phyloP scores from a whole-genome alignment of 768 basidiomycete genomes.

The Harrya chromipes region DNA sequence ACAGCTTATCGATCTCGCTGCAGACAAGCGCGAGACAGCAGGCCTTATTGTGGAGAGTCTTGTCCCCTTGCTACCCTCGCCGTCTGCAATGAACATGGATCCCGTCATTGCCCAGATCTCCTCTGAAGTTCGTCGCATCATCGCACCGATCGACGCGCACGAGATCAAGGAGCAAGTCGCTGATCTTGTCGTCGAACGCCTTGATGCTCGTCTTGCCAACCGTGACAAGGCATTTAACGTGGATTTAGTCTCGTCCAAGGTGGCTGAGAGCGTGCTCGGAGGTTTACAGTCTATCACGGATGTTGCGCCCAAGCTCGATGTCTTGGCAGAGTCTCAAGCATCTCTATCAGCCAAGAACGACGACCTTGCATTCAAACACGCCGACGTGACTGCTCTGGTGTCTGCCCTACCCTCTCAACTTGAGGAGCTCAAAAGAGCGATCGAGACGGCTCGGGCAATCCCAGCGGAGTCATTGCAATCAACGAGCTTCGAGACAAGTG shows the following conservation, averaged over 20 bases:
- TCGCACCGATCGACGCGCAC: conserved; percentile 77
- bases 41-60: conserved; percentile 74
- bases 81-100: conserved; percentile 48
- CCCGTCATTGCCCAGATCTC: conserved; percentile 57
- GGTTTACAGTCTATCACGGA: conserved; percentile 41
- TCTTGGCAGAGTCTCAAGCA: conserved; percentile 42
- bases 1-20: conserved; percentile 84
- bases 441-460: conserved; percentile 33
- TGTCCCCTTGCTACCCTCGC: conserved; percentile 56
- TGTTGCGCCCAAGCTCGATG: conserved; percentile 39
- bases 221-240: conserved; percentile 69
- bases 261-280: conserved; percentile 51
- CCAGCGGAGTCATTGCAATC: conserved; percentile 19
- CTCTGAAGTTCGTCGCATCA: conserved; percentile 65
- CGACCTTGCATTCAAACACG: conserved; percentile 39
- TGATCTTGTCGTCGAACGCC: conserved; percentile 81
- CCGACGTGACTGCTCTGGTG: conserved; percentile 40
- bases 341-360: conserved; percentile 37
- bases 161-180: conserved; percentile 89
- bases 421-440: conserved; percentile 39
- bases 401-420: conserved; percentile 49
- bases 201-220: conserved; percentile 76
- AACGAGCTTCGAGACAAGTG: conserved; percentile 13
- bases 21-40: conserved; percentile 86
- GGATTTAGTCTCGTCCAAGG: conserved; percentile 52